Base-by-base conservation (phyloP, 345 rosid genomes). In the Capsella bursapastoris region DNA sequence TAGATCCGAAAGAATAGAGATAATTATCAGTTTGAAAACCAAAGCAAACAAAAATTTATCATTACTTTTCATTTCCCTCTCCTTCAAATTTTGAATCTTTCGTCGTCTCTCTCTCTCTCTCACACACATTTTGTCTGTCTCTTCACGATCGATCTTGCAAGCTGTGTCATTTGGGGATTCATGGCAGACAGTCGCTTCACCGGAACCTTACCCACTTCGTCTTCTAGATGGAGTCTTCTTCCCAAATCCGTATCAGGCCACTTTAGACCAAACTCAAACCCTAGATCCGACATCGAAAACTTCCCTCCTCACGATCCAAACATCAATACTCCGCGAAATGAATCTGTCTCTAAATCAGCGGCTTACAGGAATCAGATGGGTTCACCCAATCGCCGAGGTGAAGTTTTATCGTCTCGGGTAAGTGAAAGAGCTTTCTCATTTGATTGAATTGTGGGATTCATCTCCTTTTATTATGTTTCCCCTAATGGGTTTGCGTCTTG, bases 231-330 rank as follows among this genome's bases (percentile, higher is more conserved):
- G 58, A 89, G 76, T 82, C 72, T 90, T 52, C 88, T 95, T 25
- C 84, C 93, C 12, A 86, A 82, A 79, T 90, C 98, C 57, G 76
- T 87, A 37, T 83, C 92, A 44, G 57, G 84, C 27, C 86, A 81
- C 67, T 78, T 71, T 49, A 91, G 73, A 31, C 51, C 86, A 29
- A 53, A 45, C 56, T 38, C 75, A 40, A 70, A 59, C 83, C 60
- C 80, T 63, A 81, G 70, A 56, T 43, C 64, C 43, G 73, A 80
- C 47, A 53, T 82, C 27, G 96, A 95, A 65, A 92, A 92, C 74
- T 74, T 79, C 1, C 95, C 97, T 32, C 93, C 97, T 1, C 78
- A 25, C n/a, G 80, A 91, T 68, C 87, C 90, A 25, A 92, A 92
- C 87, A 74, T 75, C 55, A 75, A 45, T 7, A 52, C 67, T 58